Evolutionary conservation across 75 land plant genomes (phyloP).

Genomic region (Pinus albicaulis): DNA sequence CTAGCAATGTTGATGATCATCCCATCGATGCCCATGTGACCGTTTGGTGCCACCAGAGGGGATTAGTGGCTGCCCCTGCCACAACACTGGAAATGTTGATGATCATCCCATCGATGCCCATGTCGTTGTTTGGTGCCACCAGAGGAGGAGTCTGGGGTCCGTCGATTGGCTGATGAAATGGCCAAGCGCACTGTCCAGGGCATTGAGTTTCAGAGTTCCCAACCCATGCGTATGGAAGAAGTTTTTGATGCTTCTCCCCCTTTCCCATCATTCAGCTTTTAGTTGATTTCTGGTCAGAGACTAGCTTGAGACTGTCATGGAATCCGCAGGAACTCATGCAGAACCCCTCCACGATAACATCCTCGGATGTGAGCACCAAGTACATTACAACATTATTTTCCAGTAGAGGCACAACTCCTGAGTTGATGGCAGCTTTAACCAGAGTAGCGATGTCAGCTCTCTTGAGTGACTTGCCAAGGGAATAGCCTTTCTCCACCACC

Average conservation of each 20-base stretch:
- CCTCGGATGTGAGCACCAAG: slow-evolving; percentile 40
- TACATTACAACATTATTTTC: slow-evolving; percentile 20
- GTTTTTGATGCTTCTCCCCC: background rate
- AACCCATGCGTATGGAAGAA: slow-evolving; percentile 55
- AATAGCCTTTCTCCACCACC: background rate
- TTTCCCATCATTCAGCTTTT: slow-evolving; percentile 27
- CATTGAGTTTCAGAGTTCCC: slow-evolving; percentile 68
- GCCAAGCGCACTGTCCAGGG: slow-evolving; percentile 83
- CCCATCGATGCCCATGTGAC: slow-evolving; percentile 68
- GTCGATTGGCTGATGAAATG: slow-evolving; percentile 58
- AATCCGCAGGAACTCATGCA: slow-evolving; percentile 44
- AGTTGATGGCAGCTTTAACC: background rate
- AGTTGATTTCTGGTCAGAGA: slow-evolving; percentile 50
- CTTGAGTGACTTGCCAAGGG: background rate
- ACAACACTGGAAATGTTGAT: no score
- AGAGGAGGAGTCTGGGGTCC: slow-evolving; percentile 68
- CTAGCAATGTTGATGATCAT: slow-evolving; percentile 70
- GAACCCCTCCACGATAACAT: slow-evolving; percentile 42
- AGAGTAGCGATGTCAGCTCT: background rate
- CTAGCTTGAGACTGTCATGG: slow-evolving; percentile 11
- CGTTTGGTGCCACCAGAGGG: slow-evolving; percentile 65
- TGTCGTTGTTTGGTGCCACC: no score
- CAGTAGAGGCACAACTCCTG: slow-evolving; percentile 17
- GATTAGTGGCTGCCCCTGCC: no score
- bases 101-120: no score